These are phyloP conservation scores for Paecilomyces niveus DNA, from an alignment of 2,329 filamentous ascomycete genomes.

Conservation along the genomic window DNA sequence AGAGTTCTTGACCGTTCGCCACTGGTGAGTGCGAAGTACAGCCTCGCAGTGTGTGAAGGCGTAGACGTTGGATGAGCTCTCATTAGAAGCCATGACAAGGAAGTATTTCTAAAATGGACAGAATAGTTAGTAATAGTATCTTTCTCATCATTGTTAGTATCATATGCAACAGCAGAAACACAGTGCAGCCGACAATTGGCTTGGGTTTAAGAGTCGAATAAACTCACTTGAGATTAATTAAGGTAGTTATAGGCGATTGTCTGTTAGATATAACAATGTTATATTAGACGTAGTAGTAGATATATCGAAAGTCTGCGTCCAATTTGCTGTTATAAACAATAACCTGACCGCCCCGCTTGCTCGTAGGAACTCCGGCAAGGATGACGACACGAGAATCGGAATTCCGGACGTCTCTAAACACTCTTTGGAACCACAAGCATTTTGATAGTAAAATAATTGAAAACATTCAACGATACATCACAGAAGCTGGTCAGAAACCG, in stretches of 20 bases:
- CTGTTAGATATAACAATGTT: background rate
- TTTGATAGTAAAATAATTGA: too few relatives aligned
- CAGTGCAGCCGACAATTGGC: background rate
- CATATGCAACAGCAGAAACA: background rate
- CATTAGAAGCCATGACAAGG: background rate
- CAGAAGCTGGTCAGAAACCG: too few relatives aligned
- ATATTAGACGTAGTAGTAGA: background rate
- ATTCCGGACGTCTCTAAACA: background rate
- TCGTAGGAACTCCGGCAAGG: background rate
- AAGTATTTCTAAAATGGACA: background rate
- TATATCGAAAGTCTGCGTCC: background rate
- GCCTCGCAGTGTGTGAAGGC: conserved; percentile 31
- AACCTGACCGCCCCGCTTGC: background rate
- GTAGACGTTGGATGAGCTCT: conserved; percentile 14
- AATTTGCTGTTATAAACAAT: background rate
- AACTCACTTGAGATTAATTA: background rate
- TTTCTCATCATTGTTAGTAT: background rate
- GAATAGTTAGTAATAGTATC: background rate
- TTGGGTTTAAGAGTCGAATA: background rate
- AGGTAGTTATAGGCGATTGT: background rate
- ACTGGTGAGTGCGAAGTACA: conserved; percentile 29
- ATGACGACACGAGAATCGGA: background rate
- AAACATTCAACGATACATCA: too few relatives aligned
- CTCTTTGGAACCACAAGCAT: too few relatives aligned
- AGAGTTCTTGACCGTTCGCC: conserved; percentile 29